Evolutionary conservation across 2,329 filamentous ascomycete species (phyloP), one percentile per base, ranked within the genome.

Genomic region (Magnaporthiopsis poae): DNA sequence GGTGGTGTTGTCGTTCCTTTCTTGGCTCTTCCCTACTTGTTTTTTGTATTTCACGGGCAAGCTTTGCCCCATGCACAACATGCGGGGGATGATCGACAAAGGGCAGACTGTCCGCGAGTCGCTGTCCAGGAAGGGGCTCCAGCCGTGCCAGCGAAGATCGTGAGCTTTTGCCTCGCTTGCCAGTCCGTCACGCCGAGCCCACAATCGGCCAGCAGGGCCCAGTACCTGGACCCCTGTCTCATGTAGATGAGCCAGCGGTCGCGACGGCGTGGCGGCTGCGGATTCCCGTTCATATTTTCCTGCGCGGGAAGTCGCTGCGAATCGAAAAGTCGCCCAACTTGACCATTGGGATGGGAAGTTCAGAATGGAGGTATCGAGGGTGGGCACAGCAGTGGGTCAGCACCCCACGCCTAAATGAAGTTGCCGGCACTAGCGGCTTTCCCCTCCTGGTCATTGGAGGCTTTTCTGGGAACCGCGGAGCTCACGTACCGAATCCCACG

Each of bases 391-490:
- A 2, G 46, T 56, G 46, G 46, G 21, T 11, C 46, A 3, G 9
- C 21, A 25, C 46, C 46, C 46, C 46, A 56, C 46, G 1, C 46
- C 18, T 56, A 56, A 25, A 56, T 56, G 18, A 25, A 21, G 46
- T 21, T 56, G 46, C 46, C 46, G 46, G 46, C 46, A n/a, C 46
- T 56, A 56, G 46, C 46, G n/a, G 46, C 46, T n/a, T n/a, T 25
- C 46, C 46, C 46, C 46, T 56, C 46, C 18, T 36, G 61, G 33
- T 21, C 13, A 62, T 62, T 62, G 61, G 61, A 62, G 61, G 61
- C 61, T 65, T 59, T 65, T 62, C 31, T 31, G 31, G 60, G 13
- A 61, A 61, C 21, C 27, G 33, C 61, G 61, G 61, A 62, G 61
- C 27, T 18, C 33, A 62, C 61, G 27, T 39, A 62, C 61, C 61